Evolutionary conservation across 164 flowering plant species (phyloP), one percentile per base, ranked within the genome.

Genomic region (Umbellularia californica): DNA sequence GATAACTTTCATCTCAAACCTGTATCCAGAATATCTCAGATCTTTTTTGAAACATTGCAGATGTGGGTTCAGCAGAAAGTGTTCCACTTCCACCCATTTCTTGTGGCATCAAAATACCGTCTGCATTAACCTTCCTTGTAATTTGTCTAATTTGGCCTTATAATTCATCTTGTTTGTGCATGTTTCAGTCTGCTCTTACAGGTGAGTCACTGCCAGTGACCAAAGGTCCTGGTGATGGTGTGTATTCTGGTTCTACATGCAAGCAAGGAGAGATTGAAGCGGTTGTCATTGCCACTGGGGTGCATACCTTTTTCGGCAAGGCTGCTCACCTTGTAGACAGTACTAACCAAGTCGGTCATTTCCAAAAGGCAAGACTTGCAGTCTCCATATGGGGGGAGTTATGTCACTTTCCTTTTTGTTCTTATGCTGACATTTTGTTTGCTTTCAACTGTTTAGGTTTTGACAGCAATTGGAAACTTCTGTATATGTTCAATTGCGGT

Each of bases 381-480:
- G 24, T 25, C 69, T 60, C 28, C 35, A n/a, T 73, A 22, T 22
- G 9, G 14, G 10, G 28, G 27, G 35, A 71, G 41, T 35, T 2
- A 22, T 33, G 7, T 22, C 14, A 13, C 27, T 50, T 1, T 41
- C 41, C 25, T 17, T 3, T 55, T n/a, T 70, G 20, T 67, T 58
- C 11, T 15, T n/a, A 15, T 27, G 25, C 28, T 27, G 23, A 69
- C 1, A 27, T 1, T 25, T 67, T 28, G 69, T 30, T 67, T 63
- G 12, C 60, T n/a, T 60, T 13, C 35, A 5, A 20, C 50, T 72
- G 72, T n/a, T 55, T 66, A 90, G 92, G 94, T 90, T 33, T 80
- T 90, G 83, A 90, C 91, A 67, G 89, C 91, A n/a, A 89, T 89
- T 69, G 92, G 94, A 55, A 89, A 90, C 73, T 90, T 90, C 82